Conservation (phyloP, 768 basidiomycete species). For the Rhizopogon rudus region DNA sequence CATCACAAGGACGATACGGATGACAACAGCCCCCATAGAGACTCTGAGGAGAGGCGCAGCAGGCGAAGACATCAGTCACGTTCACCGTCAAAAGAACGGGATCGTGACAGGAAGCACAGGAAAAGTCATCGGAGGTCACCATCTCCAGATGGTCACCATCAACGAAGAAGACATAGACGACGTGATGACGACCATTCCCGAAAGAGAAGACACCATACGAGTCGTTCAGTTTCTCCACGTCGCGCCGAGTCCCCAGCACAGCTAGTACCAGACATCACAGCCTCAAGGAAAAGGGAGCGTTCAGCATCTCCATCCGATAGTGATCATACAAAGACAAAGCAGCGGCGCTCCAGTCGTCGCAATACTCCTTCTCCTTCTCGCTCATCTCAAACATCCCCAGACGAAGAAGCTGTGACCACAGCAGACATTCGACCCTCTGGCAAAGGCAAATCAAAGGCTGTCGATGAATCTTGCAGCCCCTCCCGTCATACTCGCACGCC, state of each 20-base stretch:
- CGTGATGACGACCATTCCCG: constrained; percentile 12
- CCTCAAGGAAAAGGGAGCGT: constrained; percentile 12
- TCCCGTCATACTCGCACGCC: constrained; percentile 20
- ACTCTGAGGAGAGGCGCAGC: constrained; percentile 14
- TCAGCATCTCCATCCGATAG: constrained; percentile 13
- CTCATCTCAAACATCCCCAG: constrained; percentile 22
- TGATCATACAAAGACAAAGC: constrained; percentile 2
- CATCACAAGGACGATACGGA: constrained; percentile 40
- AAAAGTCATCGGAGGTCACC: constrained; percentile 16
- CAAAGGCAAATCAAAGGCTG: constrained; percentile 20
- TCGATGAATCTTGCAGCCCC: constrained; percentile 14
- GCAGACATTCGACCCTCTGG: constrained; percentile 4
- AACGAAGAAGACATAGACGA: constrained; percentile 20
- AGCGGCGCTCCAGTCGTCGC: constrained; percentile 4
- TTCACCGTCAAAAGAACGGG: constrained; percentile 24
- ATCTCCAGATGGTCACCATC: constrained; percentile 12
- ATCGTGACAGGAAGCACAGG: constrained; percentile 12
- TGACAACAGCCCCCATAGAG: constrained; percentile 18
- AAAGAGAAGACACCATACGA: constrained; percentile 17
- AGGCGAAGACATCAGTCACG: constrained; percentile 23
- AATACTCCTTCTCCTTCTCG: constrained; percentile 19
- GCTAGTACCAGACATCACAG: not conserved
- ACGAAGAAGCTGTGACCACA: constrained; percentile 11
- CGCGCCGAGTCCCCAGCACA: constrained; percentile 10
- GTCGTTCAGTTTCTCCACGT: constrained; percentile 8